These are phyloP conservation scores for Elaphomyces granulatus DNA, from an alignment of 495 filamentous ascomycete genomes.

Conservation along the genomic window DNA sequence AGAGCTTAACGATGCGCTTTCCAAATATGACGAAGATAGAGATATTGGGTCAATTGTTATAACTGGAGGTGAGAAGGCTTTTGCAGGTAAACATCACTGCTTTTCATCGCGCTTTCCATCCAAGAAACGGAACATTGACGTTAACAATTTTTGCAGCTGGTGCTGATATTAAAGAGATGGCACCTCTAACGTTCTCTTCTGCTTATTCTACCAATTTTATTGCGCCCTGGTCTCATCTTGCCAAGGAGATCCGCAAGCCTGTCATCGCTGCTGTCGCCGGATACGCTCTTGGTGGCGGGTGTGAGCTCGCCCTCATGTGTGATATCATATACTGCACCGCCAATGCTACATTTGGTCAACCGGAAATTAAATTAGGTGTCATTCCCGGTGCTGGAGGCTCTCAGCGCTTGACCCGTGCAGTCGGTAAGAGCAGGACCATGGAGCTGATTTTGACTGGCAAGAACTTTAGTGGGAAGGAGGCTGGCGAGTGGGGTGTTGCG, in stretches of 20 bases:
- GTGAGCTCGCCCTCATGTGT: conserved; percentile 95
- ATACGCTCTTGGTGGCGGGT: conserved; percentile 87
- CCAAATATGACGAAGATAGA: conserved; percentile 52
- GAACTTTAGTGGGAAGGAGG: conserved; percentile 66
- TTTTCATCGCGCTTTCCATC: background rate
- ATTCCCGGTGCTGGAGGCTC: conserved; percentile 88
- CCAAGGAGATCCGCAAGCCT: conserved; percentile 71
- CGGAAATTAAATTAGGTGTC: conserved; percentile 85
- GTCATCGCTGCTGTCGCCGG: conserved; percentile 89
- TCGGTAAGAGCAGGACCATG: conserved; percentile 88
- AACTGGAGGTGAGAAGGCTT: conserved; percentile 75
- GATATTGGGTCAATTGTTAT: conserved; percentile 65
- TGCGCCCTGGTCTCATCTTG: conserved; percentile 76
- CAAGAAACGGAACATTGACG: background rate
- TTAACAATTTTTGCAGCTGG: conserved; percentile 40
- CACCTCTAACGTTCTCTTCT: conserved; percentile 65
- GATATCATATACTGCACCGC: conserved; percentile 85
- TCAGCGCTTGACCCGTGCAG: conserved; percentile 72
- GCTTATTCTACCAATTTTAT: conserved; percentile 87
- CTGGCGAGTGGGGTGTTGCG: conserved; percentile 80
- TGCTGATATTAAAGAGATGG: conserved; percentile 99
- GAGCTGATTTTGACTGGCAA: conserved; percentile 82
- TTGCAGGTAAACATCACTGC: conserved; percentile 42
- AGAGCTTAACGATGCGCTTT: conserved; percentile 77
- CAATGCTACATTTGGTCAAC: conserved; percentile 80